Conservation (phyloP, 106 monocot species). For the Platanthera guangdongensis region DNA sequence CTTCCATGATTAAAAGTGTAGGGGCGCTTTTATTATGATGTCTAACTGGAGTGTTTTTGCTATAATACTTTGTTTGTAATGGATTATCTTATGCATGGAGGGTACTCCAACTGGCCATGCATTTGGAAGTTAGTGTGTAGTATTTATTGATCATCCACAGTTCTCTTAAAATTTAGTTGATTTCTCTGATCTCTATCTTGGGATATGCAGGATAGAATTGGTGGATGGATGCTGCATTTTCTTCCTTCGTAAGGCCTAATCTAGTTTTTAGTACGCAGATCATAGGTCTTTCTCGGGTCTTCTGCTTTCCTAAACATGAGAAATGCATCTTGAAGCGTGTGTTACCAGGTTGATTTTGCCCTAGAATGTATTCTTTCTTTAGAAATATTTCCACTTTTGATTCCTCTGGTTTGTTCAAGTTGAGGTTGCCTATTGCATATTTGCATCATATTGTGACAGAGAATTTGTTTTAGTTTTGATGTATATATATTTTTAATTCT, state of each 20-base stretch:
- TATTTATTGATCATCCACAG: too few species aligned
- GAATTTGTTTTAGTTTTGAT: neutral
- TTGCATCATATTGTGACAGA: neutral
- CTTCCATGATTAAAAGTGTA: too few species aligned
- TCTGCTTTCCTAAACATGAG: slow-evolving; percentile 3
- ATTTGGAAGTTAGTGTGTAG: too few species aligned
- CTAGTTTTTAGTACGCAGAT: slow-evolving; percentile 5
- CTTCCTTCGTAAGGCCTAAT: slow-evolving; percentile 7
- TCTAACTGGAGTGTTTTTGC: too few species aligned
- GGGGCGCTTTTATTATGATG: too few species aligned
- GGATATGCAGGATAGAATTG: neutral
- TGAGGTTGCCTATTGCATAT: neutral
- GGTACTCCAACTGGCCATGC: too few species aligned
- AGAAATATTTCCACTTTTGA: neutral
- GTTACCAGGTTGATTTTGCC: neutral
- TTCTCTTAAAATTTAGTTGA: too few species aligned
- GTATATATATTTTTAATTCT: neutral
- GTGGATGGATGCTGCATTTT: slow-evolving; percentile 16
- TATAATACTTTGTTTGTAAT: too few species aligned
- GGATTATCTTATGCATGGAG: too few species aligned
- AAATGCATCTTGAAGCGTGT: neutral
- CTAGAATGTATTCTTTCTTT: neutral
- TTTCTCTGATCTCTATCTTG: too few species aligned
- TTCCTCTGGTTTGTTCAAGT: neutral
- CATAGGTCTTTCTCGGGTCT: neutral